Evolutionary conservation across 179 eudicot species (phyloP).

Genomic region (Silene vulgaris): DNA sequence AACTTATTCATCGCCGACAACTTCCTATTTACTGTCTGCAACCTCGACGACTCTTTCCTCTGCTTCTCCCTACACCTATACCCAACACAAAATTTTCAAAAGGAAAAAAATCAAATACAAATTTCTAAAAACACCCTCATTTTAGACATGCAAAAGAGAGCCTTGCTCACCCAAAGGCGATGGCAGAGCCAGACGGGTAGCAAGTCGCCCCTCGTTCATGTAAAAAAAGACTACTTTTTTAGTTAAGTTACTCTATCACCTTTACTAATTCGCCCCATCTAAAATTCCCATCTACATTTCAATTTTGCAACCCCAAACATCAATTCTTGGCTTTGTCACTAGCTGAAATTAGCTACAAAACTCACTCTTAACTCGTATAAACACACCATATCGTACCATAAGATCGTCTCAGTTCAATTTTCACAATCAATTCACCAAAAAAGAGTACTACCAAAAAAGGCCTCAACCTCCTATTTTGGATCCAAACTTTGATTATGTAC

Average conservation of each 20-base stretch:
- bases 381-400: too few relatives aligned
- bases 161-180: background rate
- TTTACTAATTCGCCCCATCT: too few relatives aligned
- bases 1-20: conserved; percentile 84
- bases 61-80: conserved; percentile 91
- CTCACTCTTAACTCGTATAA: background rate
- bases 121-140: background rate
- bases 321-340: too few relatives aligned
- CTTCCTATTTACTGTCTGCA: conserved; percentile 78
- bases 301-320: too few relatives aligned
- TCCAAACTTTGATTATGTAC: too few relatives aligned
- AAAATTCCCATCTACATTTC: too few relatives aligned
- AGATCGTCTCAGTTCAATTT: background rate
- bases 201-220: background rate
- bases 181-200: too few relatives aligned
- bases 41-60: conserved; percentile 69
- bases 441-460: too few relatives aligned
- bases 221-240: background rate
- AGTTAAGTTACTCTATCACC: background rate
- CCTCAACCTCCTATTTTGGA: background rate
- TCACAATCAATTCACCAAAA: background rate
- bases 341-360: background rate
- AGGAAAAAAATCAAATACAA: background rate
- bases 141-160: background rate
- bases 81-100: background rate